phyloP scores from a whole-genome alignment of 176 grass and related monocot species.

The Cocos nucifera region DNA sequence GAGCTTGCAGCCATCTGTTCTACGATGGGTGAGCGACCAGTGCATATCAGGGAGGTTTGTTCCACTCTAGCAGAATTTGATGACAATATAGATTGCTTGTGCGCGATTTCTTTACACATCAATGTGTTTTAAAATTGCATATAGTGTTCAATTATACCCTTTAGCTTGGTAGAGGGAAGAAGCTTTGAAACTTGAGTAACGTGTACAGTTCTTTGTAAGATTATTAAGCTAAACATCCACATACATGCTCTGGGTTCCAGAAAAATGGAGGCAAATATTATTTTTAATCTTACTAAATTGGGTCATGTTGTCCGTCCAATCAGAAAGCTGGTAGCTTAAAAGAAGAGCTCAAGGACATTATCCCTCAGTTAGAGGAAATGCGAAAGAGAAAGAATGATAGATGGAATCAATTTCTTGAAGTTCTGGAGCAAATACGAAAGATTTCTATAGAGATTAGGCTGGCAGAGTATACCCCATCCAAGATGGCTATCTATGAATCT shows the following conservation, averaged over 20 bases:
- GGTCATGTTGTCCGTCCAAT: slow-evolving; percentile 33
- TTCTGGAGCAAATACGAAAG: slow-evolving; percentile 73
- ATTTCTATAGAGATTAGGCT: slow-evolving; percentile 51
- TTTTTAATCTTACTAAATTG: background rate
- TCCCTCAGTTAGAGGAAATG: slow-evolving; percentile 73
- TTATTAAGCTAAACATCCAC: too few species aligned
- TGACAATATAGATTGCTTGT: too few species aligned
- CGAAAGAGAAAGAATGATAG: slow-evolving; percentile 57
- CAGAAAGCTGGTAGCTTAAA: slow-evolving; percentile 57
- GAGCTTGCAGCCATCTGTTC: slow-evolving; percentile 72
- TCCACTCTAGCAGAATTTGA: background rate
- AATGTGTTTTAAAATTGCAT: too few species aligned
- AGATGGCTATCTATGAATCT: slow-evolving; percentile 40
- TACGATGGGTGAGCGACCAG: slow-evolving; percentile 48
- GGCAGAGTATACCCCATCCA: slow-evolving; percentile 29
- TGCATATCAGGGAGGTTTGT: slow-evolving; percentile 51
- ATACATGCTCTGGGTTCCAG: too few species aligned
- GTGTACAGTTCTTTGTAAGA: too few species aligned
- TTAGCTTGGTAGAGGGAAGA: too few species aligned
- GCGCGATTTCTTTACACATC: too few species aligned
- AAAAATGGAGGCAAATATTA: too few species aligned
- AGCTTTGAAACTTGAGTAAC: too few species aligned
- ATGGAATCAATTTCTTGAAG: slow-evolving; percentile 67
- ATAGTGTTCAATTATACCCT: too few species aligned
- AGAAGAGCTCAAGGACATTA: slow-evolving; percentile 50